Conservation (phyloP, 1,284 basidiomycete species). For the Phellinidium pouzarii region DNA sequence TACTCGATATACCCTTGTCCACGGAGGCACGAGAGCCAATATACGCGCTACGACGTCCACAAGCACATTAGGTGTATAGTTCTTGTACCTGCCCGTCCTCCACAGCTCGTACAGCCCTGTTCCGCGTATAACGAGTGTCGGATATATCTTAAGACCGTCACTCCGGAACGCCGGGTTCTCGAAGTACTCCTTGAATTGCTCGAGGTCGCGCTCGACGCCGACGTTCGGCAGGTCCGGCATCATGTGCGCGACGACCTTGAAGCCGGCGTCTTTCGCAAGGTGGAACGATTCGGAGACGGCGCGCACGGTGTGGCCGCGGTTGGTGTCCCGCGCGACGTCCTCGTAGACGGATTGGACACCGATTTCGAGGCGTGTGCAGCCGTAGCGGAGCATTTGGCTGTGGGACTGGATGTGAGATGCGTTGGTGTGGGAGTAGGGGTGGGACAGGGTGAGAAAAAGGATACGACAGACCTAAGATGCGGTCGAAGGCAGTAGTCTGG, state of each 20-base stretch:
- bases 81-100: conserved; percentile 96
- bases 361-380: conserved; percentile 96
- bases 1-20: conserved; percentile 98
- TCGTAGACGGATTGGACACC: conserved; percentile 99
- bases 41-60: conserved; percentile 97
- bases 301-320: conserved; percentile 96
- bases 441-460: neutral
- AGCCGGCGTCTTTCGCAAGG: conserved; percentile 96
- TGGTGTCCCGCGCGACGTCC: conserved; percentile 97
- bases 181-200: conserved; percentile 99
- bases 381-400: conserved; percentile 98
- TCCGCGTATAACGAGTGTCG: conserved; percentile 95
- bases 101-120: conserved; percentile 97
- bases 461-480: conserved; percentile 66
- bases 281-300: conserved; percentile 98
- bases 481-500: conserved; percentile 98
- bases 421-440: neutral
- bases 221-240: conserved; percentile 98
- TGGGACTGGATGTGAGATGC: conserved; percentile 6
- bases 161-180: conserved; percentile 97
- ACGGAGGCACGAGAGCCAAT: conserved; percentile 94
- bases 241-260: conserved; percentile 99
- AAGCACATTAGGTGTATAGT: conserved; percentile 96
- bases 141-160: conserved; percentile 98
- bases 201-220: conserved; percentile 93